Evolutionary conservation across 2,329 filamentous ascomycete genomes (phyloP), one percentile per base, ranked within the genome.

Genomic region (Pseudocercospora ulei): DNA sequence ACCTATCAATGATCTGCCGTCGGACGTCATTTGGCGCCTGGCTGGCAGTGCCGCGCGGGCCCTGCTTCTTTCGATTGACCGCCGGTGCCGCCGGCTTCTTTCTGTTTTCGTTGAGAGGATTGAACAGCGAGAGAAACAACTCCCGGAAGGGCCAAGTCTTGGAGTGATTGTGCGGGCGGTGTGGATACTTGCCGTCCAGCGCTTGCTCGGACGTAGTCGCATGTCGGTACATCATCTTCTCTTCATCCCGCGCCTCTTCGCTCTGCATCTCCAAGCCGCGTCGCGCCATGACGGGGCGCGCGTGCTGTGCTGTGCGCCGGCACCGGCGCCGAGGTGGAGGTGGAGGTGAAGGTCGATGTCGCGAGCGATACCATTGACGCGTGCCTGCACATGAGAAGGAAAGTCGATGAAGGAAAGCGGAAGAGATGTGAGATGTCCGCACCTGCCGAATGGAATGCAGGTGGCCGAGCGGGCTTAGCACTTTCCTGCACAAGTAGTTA

Each of bases 91-190:
- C 62, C 1, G 76, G 76, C 45, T 72, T 75, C 56, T 87, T 87
- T 53, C 81, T 86, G 56, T 84, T 85, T 19, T 88, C 80, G 43
- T 71, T 72, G 6, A 81, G 63, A 1, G 86, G 86, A 51, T 93
- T 80, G 67, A 98, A 96, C 0, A 98, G 70, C 14, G 72, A 70
- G 9, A 71, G 66, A 58, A 81, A 85, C 0, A 98, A 69, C 3
- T 82, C 78, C 43, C 84, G 80, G 57, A 98, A 98, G 3, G 76
- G 75, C 6, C 92, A 66, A 0, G 88, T 95, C 46, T 75, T 76
- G 24, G 76, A 76, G 51, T 81, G 75, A 50, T 96, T 98, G 46
- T 68, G 74, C 3, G 90, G 90, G 2, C 86, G 76, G 54, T 85
- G 78, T 2, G 86, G 84, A 57, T 83, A 92, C 59, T 73, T 73